Base-by-base conservation (phyloP, 2,329 filamentous ascomycete species). In the Apiospora arundinis region DNA sequence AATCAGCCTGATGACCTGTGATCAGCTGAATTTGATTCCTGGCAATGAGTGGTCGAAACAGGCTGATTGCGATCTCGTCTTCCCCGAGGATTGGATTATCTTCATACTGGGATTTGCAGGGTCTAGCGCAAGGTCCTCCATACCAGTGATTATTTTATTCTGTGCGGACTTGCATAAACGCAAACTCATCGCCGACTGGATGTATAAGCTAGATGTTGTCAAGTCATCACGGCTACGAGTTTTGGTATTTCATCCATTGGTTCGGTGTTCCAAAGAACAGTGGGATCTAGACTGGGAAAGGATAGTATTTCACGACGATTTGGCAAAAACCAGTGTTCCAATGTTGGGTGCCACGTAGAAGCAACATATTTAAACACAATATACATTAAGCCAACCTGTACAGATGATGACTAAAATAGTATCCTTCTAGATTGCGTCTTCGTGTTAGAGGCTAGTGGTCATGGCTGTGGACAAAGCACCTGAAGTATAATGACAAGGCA, bases 261-360 rank as follows among this genome's bases (percentile, higher is more conserved):
- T 6, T 3, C 0, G 25, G 1, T 1, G 0, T 1, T 8, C 49
- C 8, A 25, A 56, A 32, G 25, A 56, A 8, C 0, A 2, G 0
- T 56, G 49, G 49, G 1, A 8, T 1, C 1, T 2, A 21, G 2
- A 48, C 0, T 48, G 46, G 46, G 21, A n/a, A 8, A 14, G 1
- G 0, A 25, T 25, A 8, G 18, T 32, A 32, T 32, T 32, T n/a
- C n/a, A n/a, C n/a, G n/a, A n/a, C n/a, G n/a, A n/a, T n/a, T n/a
- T n/a, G n/a, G n/a, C n/a, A n/a, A n/a, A n/a, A n/a, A n/a, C n/a
- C n/a, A n/a, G n/a, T n/a, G n/a, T n/a, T n/a, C n/a, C n/a, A n/a
- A n/a, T n/a, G n/a, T n/a, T n/a, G n/a, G n/a, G n/a, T n/a, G n/a
- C n/a, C n/a, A n/a, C n/a, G n/a, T n/a, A n/a, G n/a, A n/a, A n/a